Evolutionary conservation across 768 basidiomycete genomes (phyloP).

Genomic region (Leucocoprinus leucothites): DNA sequence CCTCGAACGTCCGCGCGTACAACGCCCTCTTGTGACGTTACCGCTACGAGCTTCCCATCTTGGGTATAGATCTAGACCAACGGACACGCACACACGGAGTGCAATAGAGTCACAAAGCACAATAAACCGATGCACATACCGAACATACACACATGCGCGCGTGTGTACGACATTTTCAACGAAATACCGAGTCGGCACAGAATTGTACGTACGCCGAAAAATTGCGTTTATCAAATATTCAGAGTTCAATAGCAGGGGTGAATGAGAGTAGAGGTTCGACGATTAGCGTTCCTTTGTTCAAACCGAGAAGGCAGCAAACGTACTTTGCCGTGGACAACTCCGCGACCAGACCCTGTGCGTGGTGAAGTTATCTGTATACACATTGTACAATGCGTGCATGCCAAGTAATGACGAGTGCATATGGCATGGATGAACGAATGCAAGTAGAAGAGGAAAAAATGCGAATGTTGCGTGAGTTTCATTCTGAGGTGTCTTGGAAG

Average conservation of each 20-base stretch:
- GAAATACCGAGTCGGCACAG: background rate
- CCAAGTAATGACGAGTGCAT: background rate
- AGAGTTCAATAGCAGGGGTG: background rate
- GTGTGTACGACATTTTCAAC: background rate
- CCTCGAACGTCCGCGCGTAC: conserved; percentile 56
- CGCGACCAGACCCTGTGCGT: conserved; percentile 61
- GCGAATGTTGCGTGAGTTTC: conserved; percentile 13
- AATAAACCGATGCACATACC: background rate
- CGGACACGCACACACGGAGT: background rate
- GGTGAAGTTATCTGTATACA: conserved; percentile 59
- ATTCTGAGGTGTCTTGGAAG: background rate
- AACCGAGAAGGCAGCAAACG: conserved; percentile 19
- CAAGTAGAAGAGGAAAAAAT: background rate
- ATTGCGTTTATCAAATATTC: background rate
- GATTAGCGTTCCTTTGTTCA: background rate
- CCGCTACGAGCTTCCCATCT: conserved; percentile 64
- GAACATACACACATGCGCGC: background rate
- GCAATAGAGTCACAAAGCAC: background rate
- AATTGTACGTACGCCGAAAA: background rate
- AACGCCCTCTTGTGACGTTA: conserved; percentile 79
- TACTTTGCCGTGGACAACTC: conserved; percentile 69
- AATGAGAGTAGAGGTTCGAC: background rate
- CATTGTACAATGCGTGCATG: no score
- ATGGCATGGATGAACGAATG: background rate
- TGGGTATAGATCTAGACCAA: conserved; percentile 61